Conservation (phyloP, 345 rosid genomes). For the Gossypium herbaceum region DNA sequence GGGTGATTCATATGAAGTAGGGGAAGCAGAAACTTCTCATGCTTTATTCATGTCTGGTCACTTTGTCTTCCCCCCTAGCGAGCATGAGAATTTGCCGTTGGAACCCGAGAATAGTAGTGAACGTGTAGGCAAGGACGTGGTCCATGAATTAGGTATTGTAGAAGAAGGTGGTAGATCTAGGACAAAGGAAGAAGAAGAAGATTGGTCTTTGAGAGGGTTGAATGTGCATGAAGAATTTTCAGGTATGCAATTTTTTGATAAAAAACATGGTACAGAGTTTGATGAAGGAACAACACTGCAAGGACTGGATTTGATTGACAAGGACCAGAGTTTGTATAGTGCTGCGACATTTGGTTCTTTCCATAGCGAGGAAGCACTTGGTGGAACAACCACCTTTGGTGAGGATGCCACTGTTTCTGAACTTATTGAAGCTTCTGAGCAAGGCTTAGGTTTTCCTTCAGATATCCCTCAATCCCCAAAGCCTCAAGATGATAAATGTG, state of each 20-base stretch:
- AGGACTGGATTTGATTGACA: conserved; percentile 30
- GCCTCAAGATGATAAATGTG: conserved; percentile 39
- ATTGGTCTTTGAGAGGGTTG: conserved; percentile 49
- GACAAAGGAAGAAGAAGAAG: conserved; percentile 57
- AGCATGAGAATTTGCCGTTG: conserved; percentile 60
- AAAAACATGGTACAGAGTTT: conserved; percentile 34
- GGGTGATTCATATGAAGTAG: conserved; percentile 30
- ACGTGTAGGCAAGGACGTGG: conserved; percentile 35
- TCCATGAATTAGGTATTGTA: conserved; percentile 27
- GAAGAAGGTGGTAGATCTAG: conserved; percentile 41
- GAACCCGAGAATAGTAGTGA: conserved; percentile 35
- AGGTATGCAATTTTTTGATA: conserved; percentile 41
- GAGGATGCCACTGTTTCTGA: conserved; percentile 36
- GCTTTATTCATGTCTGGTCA: conserved; percentile 73
- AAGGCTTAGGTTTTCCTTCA: conserved; percentile 25
- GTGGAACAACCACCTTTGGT: conserved; percentile 40
- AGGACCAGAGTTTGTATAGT: conserved; percentile 50
- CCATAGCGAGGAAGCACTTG: conserved; percentile 42
- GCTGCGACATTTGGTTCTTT: conserved; percentile 45
- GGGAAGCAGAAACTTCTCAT: conserved; percentile 50
- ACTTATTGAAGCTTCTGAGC: conserved; percentile 32
- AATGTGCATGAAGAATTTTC: conserved; percentile 50
- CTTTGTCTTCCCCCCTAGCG: conserved; percentile 70
- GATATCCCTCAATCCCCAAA: conserved; percentile 35
- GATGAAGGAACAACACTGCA: conserved; percentile 39